A percentile compares a stretch with the other conserved stretches of the same genome.
Conservation (phyloP, 2,329 filamentous ascomycete genomes). For the Lomentospora prolificans region DNA sequence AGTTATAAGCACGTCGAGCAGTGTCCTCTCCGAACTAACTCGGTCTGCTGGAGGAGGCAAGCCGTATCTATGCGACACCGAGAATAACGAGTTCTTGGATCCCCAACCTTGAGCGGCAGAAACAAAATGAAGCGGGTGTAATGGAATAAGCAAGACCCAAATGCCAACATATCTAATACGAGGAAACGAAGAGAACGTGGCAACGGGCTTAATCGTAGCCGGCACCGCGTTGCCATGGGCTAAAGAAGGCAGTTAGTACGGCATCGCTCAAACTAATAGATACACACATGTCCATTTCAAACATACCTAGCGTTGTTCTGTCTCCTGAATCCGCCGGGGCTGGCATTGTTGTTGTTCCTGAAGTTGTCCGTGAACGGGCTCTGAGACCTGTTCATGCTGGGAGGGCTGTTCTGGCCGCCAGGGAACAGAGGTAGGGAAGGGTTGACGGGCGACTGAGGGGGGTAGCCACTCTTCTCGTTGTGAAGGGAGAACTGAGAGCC, state of each 20-base stretch:
- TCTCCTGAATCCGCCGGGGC: constrained; percentile 22
- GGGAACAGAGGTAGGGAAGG: constrained; percentile 34
- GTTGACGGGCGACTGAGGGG: constrained; percentile 28
- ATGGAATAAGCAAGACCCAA: too few relatives aligned
- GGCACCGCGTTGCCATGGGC: constrained; percentile 36
- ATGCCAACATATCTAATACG: too few relatives aligned
- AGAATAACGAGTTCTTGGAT: too few relatives aligned
- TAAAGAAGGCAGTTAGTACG: constrained; percentile 13
- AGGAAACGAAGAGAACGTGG: neutral
- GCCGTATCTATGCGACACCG: too few relatives aligned
- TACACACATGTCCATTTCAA: neutral
- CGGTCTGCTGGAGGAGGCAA: too few relatives aligned
- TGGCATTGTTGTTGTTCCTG: constrained; percentile 19
- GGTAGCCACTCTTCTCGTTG: constrained; percentile 13
- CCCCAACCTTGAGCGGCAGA: too few relatives aligned
- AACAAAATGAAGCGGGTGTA: too few relatives aligned
- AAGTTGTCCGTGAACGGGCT: constrained; percentile 21
- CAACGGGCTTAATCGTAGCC: constrained; percentile 24
- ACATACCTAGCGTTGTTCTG: constrained; percentile 30
- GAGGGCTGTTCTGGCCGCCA: constrained; percentile 19
- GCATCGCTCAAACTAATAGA: constrained; percentile 3
- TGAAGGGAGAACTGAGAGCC: constrained; percentile 17
- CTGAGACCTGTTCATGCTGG: constrained; percentile 17
- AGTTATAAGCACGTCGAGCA: constrained; percentile 1
- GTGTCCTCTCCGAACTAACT: too few relatives aligned